Evolutionary conservation across 2,329 filamentous ascomycete genomes (phyloP), one percentile per base, ranked within the genome.

Genomic region (Cercospora nicotianae): DNA sequence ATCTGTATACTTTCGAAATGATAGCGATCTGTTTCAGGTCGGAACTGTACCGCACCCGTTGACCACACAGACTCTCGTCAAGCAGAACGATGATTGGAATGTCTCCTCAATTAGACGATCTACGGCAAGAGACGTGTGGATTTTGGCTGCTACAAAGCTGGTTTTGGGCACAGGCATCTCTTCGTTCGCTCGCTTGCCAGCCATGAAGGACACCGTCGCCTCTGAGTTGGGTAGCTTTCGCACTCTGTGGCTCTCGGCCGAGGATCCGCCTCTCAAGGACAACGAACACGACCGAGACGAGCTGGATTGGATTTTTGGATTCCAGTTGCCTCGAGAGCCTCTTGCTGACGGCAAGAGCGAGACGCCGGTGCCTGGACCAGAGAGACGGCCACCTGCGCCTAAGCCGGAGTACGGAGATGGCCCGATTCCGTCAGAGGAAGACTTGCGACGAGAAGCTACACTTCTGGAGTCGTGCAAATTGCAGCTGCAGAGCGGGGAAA

Each of bases 21-120:
- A 85, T 4, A 89, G 89, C 13, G 84, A 83, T 1, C 77, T 90
- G 16, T 98, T 93, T 81, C 93, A 91, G 2, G 91, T 99, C 70
- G 93, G 91, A 67, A 91, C 89, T 0, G 90, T 98, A 12, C 94
- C 94, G 0, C 95, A 99, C 77, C 95, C 95, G 0, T 96, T 93
- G 82, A 97, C 94, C 1, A 84, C 93, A 51, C 86, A 89, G 64
- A 87, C 88, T 12, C 83, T 98, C 18, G 85, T 88, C 67, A 85
- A 88, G 70, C 85, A 76, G 2, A 74, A 72, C 33, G 69, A 72
- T 18, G 81, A 76, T 9, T 68, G 84, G 55, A 77, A 81, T 64
- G 70, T 76, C 7, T 76, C 75, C 26, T 84, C 82, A 74, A 75
- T 85, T n/a, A 81, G 82, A 60, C 84, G 87, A 48, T 84, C 87